Percentiles rank a stretch among this genome's conserved stretches.
Evolutionary conservation across 306 rosid genomes (phyloP).

Genomic region (Prinsepia uniflora): DNA sequence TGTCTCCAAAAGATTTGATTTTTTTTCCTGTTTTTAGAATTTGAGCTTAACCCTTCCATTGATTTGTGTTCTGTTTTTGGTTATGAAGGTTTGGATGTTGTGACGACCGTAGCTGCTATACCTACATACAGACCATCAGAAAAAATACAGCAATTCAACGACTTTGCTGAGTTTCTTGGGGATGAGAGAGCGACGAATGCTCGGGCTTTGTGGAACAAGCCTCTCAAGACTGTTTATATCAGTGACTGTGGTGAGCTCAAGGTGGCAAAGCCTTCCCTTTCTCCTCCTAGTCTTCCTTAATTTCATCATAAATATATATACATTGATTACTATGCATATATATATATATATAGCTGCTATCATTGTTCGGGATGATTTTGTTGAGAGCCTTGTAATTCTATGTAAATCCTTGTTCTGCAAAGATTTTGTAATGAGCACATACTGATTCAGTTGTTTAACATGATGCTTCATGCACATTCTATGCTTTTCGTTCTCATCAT

Average conservation of each 20-base stretch:
- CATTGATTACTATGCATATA: not conserved
- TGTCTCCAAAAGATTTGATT: not conserved
- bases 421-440: constrained; percentile 1
- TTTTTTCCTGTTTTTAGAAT: not conserved
- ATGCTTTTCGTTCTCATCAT: not conserved
- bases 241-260: constrained; percentile 83
- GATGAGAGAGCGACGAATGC: constrained; percentile 92
- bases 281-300: constrained; percentile 81
- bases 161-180: constrained; percentile 74
- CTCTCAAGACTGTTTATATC: constrained; percentile 69
- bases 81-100: constrained; percentile 73
- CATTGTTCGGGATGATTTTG: not conserved
- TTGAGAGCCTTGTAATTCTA: not conserved
- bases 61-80: not conserved
- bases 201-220: constrained; percentile 74
- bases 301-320: not conserved
- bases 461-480: constrained; percentile 11
- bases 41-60: not conserved
- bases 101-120: constrained; percentile 71
- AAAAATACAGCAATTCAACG: constrained; percentile 79
- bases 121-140: constrained; percentile 80
- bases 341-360: no score
- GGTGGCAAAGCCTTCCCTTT: constrained; percentile 79
- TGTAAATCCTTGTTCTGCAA: not conserved
- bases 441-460: not conserved